phyloP scores from a whole-genome alignment of 2,329 filamentous ascomycete genomes.

The Beauveria sp. region DNA sequence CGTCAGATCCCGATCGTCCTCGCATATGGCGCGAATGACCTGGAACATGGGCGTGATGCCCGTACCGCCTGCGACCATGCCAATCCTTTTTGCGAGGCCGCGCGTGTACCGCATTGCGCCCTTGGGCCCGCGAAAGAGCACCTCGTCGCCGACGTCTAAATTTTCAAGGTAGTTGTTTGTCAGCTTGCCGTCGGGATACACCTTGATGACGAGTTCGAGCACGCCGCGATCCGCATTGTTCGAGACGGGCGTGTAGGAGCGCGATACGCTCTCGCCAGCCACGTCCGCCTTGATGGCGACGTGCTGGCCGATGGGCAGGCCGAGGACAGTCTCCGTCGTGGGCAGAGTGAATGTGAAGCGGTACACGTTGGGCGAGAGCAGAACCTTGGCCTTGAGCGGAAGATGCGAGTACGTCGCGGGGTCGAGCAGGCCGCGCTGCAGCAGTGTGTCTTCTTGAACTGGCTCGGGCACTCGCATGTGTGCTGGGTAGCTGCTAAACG shows the following conservation, averaged over 20 bases:
- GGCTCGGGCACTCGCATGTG: conserved; percentile 32
- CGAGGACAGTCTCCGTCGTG: conserved; percentile 33
- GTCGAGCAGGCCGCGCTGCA: conserved; percentile 40
- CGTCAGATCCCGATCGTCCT: conserved; percentile 47
- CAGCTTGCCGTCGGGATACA: conserved; percentile 43
- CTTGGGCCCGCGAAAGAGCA: conserved; percentile 48
- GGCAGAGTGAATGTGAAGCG: conserved; percentile 42
- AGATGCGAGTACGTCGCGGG: conserved; percentile 39
- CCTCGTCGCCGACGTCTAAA: conserved; percentile 40
- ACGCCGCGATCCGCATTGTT: conserved; percentile 41
- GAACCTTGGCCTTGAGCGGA: conserved; percentile 32
- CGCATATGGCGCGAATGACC: conserved; percentile 55
- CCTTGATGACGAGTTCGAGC: conserved; percentile 43
- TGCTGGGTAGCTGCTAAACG: conserved; percentile 27
- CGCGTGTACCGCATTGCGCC: conserved; percentile 46
- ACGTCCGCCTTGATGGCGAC: conserved; percentile 43
- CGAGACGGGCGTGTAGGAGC: conserved; percentile 48
- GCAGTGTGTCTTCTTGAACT: conserved; percentile 30
- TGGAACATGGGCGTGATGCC: conserved; percentile 34
- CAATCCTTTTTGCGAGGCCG: conserved; percentile 35
- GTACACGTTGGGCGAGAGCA: conserved; percentile 36
- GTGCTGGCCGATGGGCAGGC: conserved; percentile 50
- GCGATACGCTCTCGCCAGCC: conserved; percentile 35
- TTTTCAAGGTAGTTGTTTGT: conserved; percentile 40
- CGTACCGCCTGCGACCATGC: conserved; percentile 45